A percentile compares a stretch with the other conserved stretches of the same genome.
phyloP scores from a whole-genome alignment of 1,284 basidiomycete species.

The Rhodotorula sp. region DNA sequence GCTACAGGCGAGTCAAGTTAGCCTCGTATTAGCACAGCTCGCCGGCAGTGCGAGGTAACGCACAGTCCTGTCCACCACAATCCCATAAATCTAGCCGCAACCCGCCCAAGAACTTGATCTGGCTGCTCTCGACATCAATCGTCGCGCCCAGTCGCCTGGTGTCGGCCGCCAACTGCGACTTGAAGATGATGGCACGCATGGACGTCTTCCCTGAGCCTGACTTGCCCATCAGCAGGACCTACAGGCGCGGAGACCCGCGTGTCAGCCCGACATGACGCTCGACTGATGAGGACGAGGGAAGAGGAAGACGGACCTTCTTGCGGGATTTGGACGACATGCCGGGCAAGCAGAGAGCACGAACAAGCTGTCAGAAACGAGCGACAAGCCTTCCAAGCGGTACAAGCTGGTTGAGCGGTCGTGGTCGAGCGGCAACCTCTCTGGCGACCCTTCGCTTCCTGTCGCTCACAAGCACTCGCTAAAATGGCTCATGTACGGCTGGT shows the following conservation, averaged over 20 bases:
- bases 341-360: too few species aligned
- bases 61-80: slow-evolving; percentile 89
- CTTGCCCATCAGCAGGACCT: slow-evolving; percentile 88
- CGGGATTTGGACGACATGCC: slow-evolving; percentile 34
- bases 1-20: slow-evolving; percentile 49
- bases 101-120: slow-evolving; percentile 93
- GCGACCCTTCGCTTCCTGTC: background rate
- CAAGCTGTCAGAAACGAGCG: too few species aligned
- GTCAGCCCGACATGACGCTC: background rate
- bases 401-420: background rate
- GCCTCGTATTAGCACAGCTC: background rate
- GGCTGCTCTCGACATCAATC: slow-evolving; percentile 96
- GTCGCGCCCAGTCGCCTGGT: slow-evolving; percentile 91
- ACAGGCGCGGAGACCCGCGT: background rate
- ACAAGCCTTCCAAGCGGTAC: background rate
- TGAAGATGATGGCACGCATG: slow-evolving; percentile 98
- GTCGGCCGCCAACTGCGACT: slow-evolving; percentile 88
- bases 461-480: background rate
- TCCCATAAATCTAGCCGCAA: slow-evolving; percentile 92
- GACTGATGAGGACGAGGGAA: background rate
- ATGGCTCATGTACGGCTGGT: too few species aligned
- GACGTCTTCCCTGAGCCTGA: slow-evolving; percentile 79
- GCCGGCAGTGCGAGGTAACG: background rate
- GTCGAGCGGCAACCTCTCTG: background rate
- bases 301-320: slow-evolving; percentile 24